Evolutionary conservation across 805 yeast species (phyloP), one percentile per base, ranked within the genome.

Genomic region (Barnettozyma salicaria): DNA sequence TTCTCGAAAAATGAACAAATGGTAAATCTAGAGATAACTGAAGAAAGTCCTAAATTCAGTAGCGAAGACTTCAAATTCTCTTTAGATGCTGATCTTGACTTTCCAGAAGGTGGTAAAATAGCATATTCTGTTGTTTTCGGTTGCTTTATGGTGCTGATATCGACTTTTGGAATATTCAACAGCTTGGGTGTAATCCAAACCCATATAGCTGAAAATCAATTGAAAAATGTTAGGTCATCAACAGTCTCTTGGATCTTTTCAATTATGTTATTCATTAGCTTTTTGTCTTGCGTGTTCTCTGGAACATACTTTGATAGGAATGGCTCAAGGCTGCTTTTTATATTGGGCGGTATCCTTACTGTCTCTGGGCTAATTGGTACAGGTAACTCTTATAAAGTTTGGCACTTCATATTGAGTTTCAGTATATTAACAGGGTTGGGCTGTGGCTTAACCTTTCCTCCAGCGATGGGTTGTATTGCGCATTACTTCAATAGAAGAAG

Each of bases 191-290:
- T 76, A 4, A 65, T 80, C 27, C 79, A 80, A 55, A 68, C 80
- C 1, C 76, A 78, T 45, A 64, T 80, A 8, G 65, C 75, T 7
- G 60, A 58, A 10, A 70, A 79, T 53, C 85, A 79, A 53, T 56
- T 80, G 42, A 59, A 60, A 2, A 48, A 65, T 30, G 58, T 61
- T 6, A 53, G 66, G 5, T 61, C 74, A 2, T 66, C 80, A 2
- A 57, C 72, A 2, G 64, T 76, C 5, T 70, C 82, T 5, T 77
- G 86, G 85, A 69, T 80, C 21, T 80, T 80, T 46, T 77, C 86
- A 2, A 55, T 79, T 19, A 73, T 67, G 52, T 55, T 71, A 40
- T 67, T 72, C 22, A 52, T 77, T 20, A 61, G 72, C 9, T 75
- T 70, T 49, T 54, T 66, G 11, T 60, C 70, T 2, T 71, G 76